Evolutionary conservation across 2,329 filamentous ascomycete species (phyloP), one percentile per base, ranked within the genome.

Genomic region (Ophiostoma pallidulum): DNA sequence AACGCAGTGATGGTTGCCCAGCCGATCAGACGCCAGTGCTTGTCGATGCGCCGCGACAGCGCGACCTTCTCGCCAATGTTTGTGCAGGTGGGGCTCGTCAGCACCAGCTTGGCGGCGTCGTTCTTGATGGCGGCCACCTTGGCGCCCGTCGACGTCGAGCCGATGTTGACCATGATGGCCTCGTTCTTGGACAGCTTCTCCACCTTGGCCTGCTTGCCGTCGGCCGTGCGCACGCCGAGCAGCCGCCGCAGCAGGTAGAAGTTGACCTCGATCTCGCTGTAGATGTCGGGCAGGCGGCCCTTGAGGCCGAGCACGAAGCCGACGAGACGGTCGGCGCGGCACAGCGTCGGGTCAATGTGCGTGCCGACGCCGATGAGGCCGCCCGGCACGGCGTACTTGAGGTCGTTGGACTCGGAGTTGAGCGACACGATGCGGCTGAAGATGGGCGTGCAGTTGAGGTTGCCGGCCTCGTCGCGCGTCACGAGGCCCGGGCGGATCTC

Each of bases 101-200:
- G 74, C 51, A 87, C 84, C 57, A 98, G 77, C 74, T 96, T 96
- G 49, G 92, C 92, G 49, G 90, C 91, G 77, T 98, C 92, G 62
- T 91, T 90, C 78, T 92, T 96, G 64, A 97, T 94, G 60, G 88
- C 91, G 50, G 92, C 80, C 46, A 98, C 88, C 80, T 97, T 98
- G 57, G 92, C 92, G 68, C 92, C 92, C 13, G 91, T 96, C 40
- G 92, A 94, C 9, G 91, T 97, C 32, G 88, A 95, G 53, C 92
- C 92, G 64, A 98, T 98, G 75, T 98, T 98, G 57, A 98, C 92
- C 92, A 98, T 97, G 69, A 98, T 84, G 61, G 97, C 89, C 69
- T 98, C 92, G 71, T 95, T 96, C 82, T 97, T 98, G 49, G 89
- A 76, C 56, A 98, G 77, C 75, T 98, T 98, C 60, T 90, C 89